Evolutionary conservation across 2,329 filamentous ascomycete genomes (phyloP).

Genomic region (Penicillium brasilianum): DNA sequence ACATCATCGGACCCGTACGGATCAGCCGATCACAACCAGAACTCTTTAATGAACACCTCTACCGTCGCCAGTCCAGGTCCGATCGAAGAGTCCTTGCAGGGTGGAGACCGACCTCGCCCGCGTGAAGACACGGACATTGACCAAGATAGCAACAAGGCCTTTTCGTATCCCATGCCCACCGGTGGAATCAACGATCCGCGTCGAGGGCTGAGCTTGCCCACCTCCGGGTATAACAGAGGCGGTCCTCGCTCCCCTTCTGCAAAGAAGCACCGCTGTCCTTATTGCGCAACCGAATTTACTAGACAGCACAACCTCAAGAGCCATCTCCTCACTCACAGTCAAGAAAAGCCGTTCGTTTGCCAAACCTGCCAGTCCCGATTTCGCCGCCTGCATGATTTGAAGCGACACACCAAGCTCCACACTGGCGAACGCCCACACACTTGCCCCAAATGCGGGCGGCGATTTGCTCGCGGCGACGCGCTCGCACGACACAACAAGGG

Average conservation of each 20-base stretch:
- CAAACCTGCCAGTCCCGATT: constrained; percentile 93
- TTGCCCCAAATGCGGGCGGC: constrained; percentile 90
- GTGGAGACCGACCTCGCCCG: constrained; percentile 48
- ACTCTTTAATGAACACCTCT: constrained; percentile 57
- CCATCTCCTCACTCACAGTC: constrained; percentile 93
- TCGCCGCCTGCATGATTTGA: constrained; percentile 88
- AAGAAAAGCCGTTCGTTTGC: constrained; percentile 97
- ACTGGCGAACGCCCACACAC: constrained; percentile 95
- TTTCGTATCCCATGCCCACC: constrained; percentile 68
- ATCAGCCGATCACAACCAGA: constrained; percentile 56
- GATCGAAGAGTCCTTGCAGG: constrained; percentile 52
- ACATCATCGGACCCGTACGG: constrained; percentile 49
- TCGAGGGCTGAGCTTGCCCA: constrained; percentile 64
- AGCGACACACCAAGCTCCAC: constrained; percentile 94
- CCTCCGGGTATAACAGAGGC: constrained; percentile 60
- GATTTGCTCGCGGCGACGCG: constrained; percentile 94
- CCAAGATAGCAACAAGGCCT: constrained; percentile 58
- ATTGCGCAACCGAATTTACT: constrained; percentile 95
- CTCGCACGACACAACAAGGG: constrained; percentile 94
- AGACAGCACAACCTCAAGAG: constrained; percentile 97
- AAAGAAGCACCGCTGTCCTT: constrained; percentile 96
- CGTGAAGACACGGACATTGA: constrained; percentile 45
- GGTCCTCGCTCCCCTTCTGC: constrained; percentile 72
- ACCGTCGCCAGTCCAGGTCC: constrained; percentile 55
- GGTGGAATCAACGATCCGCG: constrained; percentile 55